phyloP scores from a whole-genome alignment of 2,329 filamentous ascomycete species.

The Clonostachys byssicola region DNA sequence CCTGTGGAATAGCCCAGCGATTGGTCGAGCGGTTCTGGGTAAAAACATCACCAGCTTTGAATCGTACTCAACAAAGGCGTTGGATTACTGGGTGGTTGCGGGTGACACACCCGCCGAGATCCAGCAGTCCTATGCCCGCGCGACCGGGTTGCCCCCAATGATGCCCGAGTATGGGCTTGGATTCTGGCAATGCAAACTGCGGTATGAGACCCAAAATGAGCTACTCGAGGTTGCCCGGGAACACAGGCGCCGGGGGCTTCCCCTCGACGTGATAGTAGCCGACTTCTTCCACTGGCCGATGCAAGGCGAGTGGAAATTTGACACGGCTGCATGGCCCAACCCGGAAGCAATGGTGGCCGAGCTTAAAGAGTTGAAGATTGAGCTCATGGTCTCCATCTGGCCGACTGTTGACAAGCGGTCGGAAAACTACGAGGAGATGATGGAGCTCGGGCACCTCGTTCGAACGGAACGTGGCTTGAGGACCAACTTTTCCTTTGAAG shows the following conservation, averaged over 20 bases:
- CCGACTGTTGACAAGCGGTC: constrained; percentile 57
- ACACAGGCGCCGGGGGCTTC: constrained; percentile 48
- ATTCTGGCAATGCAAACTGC: constrained; percentile 65
- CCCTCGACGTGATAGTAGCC: constrained; percentile 59
- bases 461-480: constrained; percentile 55
- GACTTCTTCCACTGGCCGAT: constrained; percentile 66
- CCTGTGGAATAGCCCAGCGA: constrained; percentile 61
- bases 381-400: constrained; percentile 68
- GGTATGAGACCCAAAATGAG: constrained; percentile 63
- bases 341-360: constrained; percentile 62
- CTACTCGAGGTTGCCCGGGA: constrained; percentile 55
- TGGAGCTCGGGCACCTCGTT: constrained; percentile 56
- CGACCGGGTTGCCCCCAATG: constrained; percentile 56
- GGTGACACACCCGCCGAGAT: constrained; percentile 52
- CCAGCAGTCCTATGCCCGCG: constrained; percentile 47
- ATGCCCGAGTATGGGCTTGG: constrained; percentile 67
- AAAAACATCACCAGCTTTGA: constrained; percentile 59
- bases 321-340: constrained; percentile 60
- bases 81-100: constrained; percentile 63
- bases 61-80: constrained; percentile 47
- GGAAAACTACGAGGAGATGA: constrained; percentile 58
- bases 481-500: constrained; percentile 53
- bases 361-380: constrained; percentile 51
- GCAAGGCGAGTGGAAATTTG: constrained; percentile 67
- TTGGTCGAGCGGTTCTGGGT: constrained; percentile 57